These are phyloP conservation scores for Trichoderma simmonsii DNA, from an alignment of 2,329 filamentous ascomycete species.

Conservation along the genomic window DNA sequence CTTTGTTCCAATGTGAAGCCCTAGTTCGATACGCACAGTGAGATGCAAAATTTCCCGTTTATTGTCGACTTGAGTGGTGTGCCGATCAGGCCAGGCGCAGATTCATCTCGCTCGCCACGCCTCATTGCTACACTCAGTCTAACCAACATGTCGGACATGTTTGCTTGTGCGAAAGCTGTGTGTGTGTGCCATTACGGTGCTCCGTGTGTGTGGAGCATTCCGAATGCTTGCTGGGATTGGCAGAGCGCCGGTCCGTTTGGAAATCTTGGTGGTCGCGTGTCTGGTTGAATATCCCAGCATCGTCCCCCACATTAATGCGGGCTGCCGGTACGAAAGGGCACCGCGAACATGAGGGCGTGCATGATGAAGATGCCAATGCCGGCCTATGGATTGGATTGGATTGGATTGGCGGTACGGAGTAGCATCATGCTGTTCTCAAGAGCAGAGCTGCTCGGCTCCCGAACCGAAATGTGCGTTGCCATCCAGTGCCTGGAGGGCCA, in stretches of 20 bases:
- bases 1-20: background rate
- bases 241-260: background rate
- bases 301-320: background rate
- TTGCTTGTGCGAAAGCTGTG: background rate
- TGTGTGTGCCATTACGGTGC: background rate
- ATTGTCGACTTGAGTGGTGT: background rate
- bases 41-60: background rate
- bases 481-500: background rate
- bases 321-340: background rate
- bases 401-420: too few species aligned
- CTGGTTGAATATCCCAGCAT: background rate
- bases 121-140: background rate
- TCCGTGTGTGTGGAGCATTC: constrained; percentile 4
- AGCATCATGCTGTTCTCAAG: background rate
- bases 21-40: background rate
- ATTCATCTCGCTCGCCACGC: background rate
- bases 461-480: background rate
- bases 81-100: background rate
- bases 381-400: background rate
- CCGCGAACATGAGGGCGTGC: background rate
- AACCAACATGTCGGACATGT: background rate
- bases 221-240: background rate
- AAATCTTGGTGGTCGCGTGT: constrained; percentile 13
- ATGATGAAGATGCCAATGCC: background rate
- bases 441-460: background rate